Evolutionary conservation across 805 yeast genomes (phyloP).

Genomic region (Ogataea sp.): DNA sequence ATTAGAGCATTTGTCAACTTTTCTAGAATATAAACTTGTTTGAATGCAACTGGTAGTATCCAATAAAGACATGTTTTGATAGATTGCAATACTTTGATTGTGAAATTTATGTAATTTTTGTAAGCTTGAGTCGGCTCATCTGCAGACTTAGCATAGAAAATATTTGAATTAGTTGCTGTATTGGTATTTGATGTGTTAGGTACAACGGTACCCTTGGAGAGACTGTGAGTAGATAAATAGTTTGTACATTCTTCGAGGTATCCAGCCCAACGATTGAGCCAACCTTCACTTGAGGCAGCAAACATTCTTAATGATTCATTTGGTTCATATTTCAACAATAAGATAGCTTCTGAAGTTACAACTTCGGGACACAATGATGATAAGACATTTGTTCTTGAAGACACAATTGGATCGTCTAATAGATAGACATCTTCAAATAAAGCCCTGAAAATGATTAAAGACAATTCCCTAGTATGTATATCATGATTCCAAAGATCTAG

Average conservation of each 20-base stretch:
- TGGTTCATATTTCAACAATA: conserved; percentile 55
- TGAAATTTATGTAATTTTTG: conserved; percentile 28
- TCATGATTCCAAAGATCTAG: conserved; percentile 66
- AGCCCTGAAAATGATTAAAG: conserved; percentile 73
- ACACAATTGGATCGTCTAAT: conserved; percentile 85
- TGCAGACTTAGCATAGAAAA: too few species aligned
- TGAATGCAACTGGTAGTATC: conserved; percentile 74
- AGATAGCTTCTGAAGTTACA: conserved; percentile 60
- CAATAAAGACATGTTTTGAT: conserved; percentile 87
- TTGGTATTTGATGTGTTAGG: background rate
- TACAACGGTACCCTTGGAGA: too few species aligned
- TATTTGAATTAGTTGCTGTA: conserved; percentile 24
- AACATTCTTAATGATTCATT: conserved; percentile 57
- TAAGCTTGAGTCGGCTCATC: conserved; percentile 5
- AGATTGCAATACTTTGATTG: conserved; percentile 66
- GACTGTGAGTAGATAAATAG: conserved; percentile 13
- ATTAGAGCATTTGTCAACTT: conserved; percentile 54
- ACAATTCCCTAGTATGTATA: conserved; percentile 61
- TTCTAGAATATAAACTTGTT: conserved; percentile 55
- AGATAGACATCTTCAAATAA: conserved; percentile 89
- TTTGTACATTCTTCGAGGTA: conserved; percentile 38
- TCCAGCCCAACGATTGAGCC: conserved; percentile 76
- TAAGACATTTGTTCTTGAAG: conserved; percentile 67
- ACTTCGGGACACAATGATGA: conserved; percentile 81
- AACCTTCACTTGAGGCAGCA: conserved; percentile 70